Conservation (phyloP, 2,329 filamentous ascomycete genomes). For the Talaromyces sp. region DNA sequence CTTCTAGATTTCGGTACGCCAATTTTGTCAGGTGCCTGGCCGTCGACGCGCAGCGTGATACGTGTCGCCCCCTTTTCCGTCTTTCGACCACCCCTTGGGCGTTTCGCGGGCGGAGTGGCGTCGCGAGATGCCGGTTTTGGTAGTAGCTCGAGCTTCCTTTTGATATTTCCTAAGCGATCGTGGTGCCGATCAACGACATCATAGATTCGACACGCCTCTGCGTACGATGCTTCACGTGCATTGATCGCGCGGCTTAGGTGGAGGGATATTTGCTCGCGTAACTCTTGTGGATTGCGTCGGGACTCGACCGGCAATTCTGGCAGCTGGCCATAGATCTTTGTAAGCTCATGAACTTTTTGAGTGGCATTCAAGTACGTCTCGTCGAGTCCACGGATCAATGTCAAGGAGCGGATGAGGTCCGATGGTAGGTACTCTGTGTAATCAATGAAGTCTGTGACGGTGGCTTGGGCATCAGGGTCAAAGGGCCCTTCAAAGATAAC, state of each 20-base stretch:
- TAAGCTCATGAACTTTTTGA: constrained; percentile 39
- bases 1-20: constrained; percentile 33
- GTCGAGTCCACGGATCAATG: constrained; percentile 52
- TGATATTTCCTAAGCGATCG: constrained; percentile 55
- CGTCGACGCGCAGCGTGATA: constrained; percentile 41
- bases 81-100: constrained; percentile 38
- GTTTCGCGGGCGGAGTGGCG: constrained; percentile 42
- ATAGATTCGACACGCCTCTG: constrained; percentile 53
- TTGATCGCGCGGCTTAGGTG: constrained; percentile 52
- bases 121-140: constrained; percentile 58
- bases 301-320: constrained; percentile 46
- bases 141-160: constrained; percentile 56
- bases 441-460: constrained; percentile 62
- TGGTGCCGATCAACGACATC: constrained; percentile 55
- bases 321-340: constrained; percentile 43
- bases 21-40: constrained; percentile 19
- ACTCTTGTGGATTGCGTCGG: constrained; percentile 47
- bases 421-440: constrained; percentile 66
- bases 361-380: constrained; percentile 41
- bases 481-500: constrained; percentile 46
- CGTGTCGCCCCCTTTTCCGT: constrained; percentile 31
- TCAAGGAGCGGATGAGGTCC: constrained; percentile 59
- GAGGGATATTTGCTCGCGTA: constrained; percentile 54
- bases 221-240: constrained; percentile 52
- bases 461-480: constrained; percentile 61